phyloP scores from a whole-genome alignment of 208 protist genomes.

The Trichomonas vaginalis region DNA sequence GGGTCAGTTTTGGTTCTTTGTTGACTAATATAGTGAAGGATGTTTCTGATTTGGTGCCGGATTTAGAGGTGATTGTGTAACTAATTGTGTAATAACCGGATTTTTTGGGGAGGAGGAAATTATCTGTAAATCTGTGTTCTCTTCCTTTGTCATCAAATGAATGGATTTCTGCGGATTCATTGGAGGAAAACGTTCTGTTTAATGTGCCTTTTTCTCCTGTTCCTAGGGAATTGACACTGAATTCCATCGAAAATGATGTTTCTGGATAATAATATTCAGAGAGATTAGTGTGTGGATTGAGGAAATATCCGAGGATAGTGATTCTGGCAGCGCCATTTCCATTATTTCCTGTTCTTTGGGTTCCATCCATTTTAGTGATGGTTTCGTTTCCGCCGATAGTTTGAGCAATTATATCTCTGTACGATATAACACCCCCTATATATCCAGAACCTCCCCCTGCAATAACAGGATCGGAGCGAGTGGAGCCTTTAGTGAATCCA shows the following conservation, averaged over 20 bases:
- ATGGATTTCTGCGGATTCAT: neutral
- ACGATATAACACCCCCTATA: no score
- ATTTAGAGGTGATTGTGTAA: neutral
- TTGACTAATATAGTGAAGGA: neutral
- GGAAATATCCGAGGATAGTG: neutral
- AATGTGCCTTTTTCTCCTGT: neutral
- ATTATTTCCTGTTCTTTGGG: neutral
- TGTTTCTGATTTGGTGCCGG: neutral
- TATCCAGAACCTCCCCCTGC: no score
- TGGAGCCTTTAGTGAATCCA: neutral
- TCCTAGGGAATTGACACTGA: neutral
- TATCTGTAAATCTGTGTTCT: neutral
- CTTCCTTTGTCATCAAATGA: neutral
- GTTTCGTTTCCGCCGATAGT: no score
- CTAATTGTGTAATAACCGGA: neutral
- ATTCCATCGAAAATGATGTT: neutral
- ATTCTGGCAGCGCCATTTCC: neutral
- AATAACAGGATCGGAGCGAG: no score
- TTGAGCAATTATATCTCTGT: no score
- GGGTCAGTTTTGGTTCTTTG: neutral
- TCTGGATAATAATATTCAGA: neutral
- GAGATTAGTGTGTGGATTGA: neutral
- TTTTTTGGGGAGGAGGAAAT: neutral
- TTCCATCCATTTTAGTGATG: no score
- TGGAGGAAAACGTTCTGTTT: neutral